phyloP scores from a whole-genome alignment of 208 protist species.

The Leishmania braziliensis region DNA sequence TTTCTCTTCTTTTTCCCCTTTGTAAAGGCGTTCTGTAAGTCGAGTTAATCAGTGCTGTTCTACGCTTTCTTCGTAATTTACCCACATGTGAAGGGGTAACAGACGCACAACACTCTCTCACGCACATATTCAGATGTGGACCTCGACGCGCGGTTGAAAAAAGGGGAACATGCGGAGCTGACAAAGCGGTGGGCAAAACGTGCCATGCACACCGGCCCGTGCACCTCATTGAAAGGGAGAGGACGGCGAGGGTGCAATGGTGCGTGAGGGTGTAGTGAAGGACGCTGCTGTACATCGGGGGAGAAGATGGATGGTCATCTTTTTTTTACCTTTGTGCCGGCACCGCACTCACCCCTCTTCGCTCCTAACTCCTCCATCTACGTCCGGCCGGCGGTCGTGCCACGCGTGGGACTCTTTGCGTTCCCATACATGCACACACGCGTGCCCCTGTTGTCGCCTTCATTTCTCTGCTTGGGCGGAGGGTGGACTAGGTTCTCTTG shows the following conservation, averaged over 20 bases:
- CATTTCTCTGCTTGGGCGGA: neutral
- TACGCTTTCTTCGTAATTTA: too few species aligned
- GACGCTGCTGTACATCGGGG: neutral
- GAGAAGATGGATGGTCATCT: neutral
- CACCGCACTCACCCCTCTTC: neutral
- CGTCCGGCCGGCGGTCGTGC: neutral
- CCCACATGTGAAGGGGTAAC: too few species aligned
- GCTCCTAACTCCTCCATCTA: neutral
- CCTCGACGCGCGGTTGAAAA: neutral
- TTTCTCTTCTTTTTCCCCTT: too few species aligned
- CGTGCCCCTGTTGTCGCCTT: neutral
- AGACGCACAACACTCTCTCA: neutral
- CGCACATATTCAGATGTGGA: neutral
- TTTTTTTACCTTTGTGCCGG: neutral
- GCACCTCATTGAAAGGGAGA: neutral
- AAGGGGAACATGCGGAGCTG: neutral
- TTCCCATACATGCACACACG: neutral
- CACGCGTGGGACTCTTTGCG: neutral
- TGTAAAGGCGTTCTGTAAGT: neutral
- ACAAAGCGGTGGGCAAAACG: neutral
- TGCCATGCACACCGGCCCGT: neutral
- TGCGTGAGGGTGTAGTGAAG: too few species aligned
- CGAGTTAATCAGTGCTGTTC: constrained; percentile 1
- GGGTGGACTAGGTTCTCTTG: neutral
- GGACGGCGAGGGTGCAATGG: neutral